Conservation (phyloP, 768 basidiomycete species). For the Paxillus ammoniavirescens region DNA sequence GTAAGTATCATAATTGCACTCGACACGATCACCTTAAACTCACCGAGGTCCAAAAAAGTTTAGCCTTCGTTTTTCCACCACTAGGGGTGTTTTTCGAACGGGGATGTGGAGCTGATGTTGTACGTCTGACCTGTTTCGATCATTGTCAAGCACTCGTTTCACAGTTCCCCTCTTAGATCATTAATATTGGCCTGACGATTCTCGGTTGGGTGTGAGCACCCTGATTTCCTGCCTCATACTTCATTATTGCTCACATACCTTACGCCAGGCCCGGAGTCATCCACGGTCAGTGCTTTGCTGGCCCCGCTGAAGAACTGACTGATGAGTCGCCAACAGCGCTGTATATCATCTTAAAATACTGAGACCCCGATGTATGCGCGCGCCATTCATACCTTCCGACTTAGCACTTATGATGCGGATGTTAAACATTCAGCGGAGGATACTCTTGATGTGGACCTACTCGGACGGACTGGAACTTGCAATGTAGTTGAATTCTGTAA, state of each 20-base stretch:
- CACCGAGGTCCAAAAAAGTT: constrained; percentile 32
- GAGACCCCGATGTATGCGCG: neutral
- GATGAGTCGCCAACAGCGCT: constrained; percentile 46
- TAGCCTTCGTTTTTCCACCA: constrained; percentile 77
- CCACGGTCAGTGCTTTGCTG: constrained; percentile 43
- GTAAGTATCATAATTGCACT: constrained; percentile 24
- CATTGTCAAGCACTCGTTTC: neutral
- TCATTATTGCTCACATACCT: constrained; percentile 9
- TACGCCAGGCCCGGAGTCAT: constrained; percentile 68
- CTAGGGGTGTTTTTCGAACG: constrained; percentile 87
- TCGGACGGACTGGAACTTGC: neutral
- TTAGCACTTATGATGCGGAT: neutral
- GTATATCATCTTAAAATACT: constrained; percentile 82
- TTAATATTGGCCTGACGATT: constrained; percentile 79
- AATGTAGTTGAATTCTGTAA: constrained; percentile 11
- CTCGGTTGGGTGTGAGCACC: constrained; percentile 72
- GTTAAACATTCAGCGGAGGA: neutral
- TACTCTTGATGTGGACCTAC: neutral
- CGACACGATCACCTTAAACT: constrained; percentile 6
- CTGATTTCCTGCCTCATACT: neutral
- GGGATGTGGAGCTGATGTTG: constrained; percentile 76
- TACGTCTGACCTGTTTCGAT: constrained; percentile 34
- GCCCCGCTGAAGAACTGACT: constrained; percentile 4
- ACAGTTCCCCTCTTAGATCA: constrained; percentile 37
- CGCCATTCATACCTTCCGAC: neutral